Evolutionary conservation across 495 filamentous ascomycete genomes (phyloP).

Genomic region (Symbiotaphrina buchneri): DNA sequence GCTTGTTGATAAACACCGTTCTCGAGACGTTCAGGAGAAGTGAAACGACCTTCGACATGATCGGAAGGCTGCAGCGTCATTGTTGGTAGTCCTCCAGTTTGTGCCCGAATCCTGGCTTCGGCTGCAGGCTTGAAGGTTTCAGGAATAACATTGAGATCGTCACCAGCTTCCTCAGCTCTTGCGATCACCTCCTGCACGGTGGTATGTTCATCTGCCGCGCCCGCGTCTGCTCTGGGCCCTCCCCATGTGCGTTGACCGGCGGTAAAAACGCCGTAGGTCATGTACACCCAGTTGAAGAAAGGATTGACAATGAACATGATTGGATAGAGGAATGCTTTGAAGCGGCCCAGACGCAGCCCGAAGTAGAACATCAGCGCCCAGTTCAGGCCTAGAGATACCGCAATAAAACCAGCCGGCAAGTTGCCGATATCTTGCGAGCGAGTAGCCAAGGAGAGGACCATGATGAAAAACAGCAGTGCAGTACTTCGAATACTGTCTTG

Average conservation of each 20-base stretch:
- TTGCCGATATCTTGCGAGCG: conserved; percentile 56
- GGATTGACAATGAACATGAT: conserved; percentile 92
- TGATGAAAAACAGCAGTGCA: conserved; percentile 84
- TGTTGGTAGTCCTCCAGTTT: conserved; percentile 12
- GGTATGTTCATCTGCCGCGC: conserved; percentile 53
- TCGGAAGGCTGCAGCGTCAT: conserved; percentile 49
- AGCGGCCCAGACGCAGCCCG: conserved; percentile 62
- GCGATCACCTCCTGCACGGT: conserved; percentile 71
- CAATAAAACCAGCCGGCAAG: conserved; percentile 85
- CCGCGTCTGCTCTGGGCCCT: conserved; percentile 82
- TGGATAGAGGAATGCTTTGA: conserved; percentile 86
- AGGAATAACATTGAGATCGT: conserved; percentile 81
- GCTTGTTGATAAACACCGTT: conserved; percentile 38
- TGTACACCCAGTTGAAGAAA: conserved; percentile 97
- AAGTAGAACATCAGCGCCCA: conserved; percentile 97
- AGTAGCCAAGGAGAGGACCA: conserved; percentile 71
- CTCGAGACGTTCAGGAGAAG: conserved; percentile 31
- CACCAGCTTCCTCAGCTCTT: conserved; percentile 52
- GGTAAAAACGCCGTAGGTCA: conserved; percentile 75
- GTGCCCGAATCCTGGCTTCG: conserved; percentile 24
- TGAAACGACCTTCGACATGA: conserved; percentile 49
- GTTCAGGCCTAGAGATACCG: conserved; percentile 83
- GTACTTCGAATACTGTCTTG: conserved; percentile 96
- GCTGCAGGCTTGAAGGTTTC: conserved; percentile 64
- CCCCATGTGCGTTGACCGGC: conserved; percentile 94